phyloP scores from a whole-genome alignment of 169 alveolate genomes.

The Cryptosporidium canis region DNA sequence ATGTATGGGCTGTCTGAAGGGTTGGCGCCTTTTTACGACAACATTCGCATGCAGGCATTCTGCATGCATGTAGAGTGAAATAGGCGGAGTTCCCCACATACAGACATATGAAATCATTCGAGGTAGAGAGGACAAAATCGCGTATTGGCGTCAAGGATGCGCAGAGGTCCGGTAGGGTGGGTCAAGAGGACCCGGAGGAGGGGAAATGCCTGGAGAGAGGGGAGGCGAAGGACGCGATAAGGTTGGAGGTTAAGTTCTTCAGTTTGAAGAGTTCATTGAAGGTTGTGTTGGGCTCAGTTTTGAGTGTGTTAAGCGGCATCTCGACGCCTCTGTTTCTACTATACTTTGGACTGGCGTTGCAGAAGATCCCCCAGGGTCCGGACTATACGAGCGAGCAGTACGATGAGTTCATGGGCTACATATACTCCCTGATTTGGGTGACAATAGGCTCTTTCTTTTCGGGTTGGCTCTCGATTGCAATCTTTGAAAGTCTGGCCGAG shows the following conservation, averaged over 20 bases:
- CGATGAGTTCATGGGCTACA: conserved; percentile 21
- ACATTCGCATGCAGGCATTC: neutral
- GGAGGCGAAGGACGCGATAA: neutral
- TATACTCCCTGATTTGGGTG: conserved; percentile 38
- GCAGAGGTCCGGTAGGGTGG: no score
- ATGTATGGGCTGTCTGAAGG: neutral
- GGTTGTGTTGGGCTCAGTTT: conserved; percentile 2
- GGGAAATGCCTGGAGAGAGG: neutral
- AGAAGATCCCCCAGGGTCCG: conserved; percentile 20
- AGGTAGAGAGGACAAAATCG: neutral
- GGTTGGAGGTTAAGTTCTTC: conserved; percentile 2
- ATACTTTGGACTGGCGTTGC: conserved; percentile 58
- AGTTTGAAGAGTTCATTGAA: neutral
- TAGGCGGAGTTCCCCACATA: neutral
- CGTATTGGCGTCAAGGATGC: neutral
- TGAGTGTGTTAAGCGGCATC: conserved; percentile 45
- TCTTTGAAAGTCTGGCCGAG: conserved; percentile 52
- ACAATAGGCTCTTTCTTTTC: conserved; percentile 40
- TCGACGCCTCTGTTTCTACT: conserved; percentile 50
- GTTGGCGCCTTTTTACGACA: neutral
- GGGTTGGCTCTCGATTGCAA: conserved; percentile 57
- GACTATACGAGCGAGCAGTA: conserved; percentile 13
- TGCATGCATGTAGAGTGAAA: neutral
- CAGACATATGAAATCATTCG: neutral
- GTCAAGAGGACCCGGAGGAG: neutral